A percentile compares a stretch with the other conserved stretches of the same genome.
phyloP scores from a whole-genome alignment of 2,329 filamentous ascomycete species.

The Phialocephala subalpina region DNA sequence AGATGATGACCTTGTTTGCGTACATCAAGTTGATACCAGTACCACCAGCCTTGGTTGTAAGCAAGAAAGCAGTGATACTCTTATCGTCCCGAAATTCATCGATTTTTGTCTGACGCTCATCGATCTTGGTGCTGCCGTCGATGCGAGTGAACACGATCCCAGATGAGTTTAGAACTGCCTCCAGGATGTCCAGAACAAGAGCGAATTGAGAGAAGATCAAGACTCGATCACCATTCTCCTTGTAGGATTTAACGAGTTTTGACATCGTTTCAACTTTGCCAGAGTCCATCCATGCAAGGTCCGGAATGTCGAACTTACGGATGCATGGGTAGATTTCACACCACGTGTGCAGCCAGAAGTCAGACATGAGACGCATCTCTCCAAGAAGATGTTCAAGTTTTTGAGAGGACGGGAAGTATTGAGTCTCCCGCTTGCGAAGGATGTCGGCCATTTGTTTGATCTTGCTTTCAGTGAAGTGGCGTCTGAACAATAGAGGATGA shows the following conservation, averaged over 20 bases:
- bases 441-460: slow-evolving; percentile 81
- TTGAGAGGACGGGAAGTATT: slow-evolving; percentile 57
- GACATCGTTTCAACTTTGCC: slow-evolving; percentile 89
- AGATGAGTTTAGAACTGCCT: slow-evolving; percentile 78
- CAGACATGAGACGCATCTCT: slow-evolving; percentile 65
- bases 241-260: slow-evolving; percentile 76
- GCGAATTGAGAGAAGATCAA: slow-evolving; percentile 96
- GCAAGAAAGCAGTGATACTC: slow-evolving; percentile 86
- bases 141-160: slow-evolving; percentile 83
- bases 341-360: slow-evolving; percentile 72
- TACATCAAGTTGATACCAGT: slow-evolving; percentile 95
- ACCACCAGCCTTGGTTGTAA: slow-evolving; percentile 94
- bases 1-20: slow-evolving; percentile 97
- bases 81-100: slow-evolving; percentile 82
- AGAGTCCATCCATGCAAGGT: slow-evolving; percentile 65
- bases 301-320: slow-evolving; percentile 61
- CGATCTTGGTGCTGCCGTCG: slow-evolving; percentile 83
- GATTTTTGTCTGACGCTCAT: slow-evolving; percentile 85
- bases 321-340: slow-evolving; percentile 65
- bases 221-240: slow-evolving; percentile 82
- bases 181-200: slow-evolving; percentile 88
- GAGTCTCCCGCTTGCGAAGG: slow-evolving; percentile 73
- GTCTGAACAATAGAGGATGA: slow-evolving; percentile 87
- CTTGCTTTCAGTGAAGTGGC: slow-evolving; percentile 77
- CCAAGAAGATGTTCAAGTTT: slow-evolving; percentile 59